Base-by-base conservation (phyloP, 257 asterid species). In the Penstemon barbatus region DNA sequence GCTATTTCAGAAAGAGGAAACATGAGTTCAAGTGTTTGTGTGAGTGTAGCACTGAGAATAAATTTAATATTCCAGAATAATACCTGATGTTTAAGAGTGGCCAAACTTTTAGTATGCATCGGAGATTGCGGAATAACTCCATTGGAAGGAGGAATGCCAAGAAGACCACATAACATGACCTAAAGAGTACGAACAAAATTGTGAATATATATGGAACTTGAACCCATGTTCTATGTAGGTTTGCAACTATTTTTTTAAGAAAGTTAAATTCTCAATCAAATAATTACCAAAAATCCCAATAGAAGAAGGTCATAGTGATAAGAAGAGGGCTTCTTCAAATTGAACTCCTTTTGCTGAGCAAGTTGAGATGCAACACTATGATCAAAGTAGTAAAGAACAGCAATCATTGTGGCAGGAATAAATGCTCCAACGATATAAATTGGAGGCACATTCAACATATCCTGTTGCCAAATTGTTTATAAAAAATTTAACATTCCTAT, bases 61-160 rank as follows among this genome's bases (percentile, higher is more conserved):
- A 50, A 8, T 40, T 62, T n/a, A 37, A 45, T 61, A 0, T 9
- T 33, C 18, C 33, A 55, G 71, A 9, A 50, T 1, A 6, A 61
- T 77, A 88, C 99, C 97, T 91, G 99, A 79, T 94, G 97, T 77
- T 94, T 94, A 68, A 94, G 83, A 63, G 97, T 91, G 53, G 99
- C 99, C 79, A 94, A 76, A 74, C 97, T 91, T 76, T 88, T 94
- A 0, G 99, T 94, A 72, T 94, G 99, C 99, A 94, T 94, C 5
- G 99, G 99, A 25, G 98, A 91, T 79, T 94, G 99, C 0, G 99
- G 99, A 74, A 94, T 91, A 68, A 94, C 99, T 59, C 99, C 99
- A 75, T 94, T 94, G 39, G 99, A 79, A 60, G 99, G 99, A 83
- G 99, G 99, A 71, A 94, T 87, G 77, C 99, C 99, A 19, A 87